Evolutionary conservation across 106 monocot species (phyloP).

Genomic region (Apostasia shenzhenica): DNA sequence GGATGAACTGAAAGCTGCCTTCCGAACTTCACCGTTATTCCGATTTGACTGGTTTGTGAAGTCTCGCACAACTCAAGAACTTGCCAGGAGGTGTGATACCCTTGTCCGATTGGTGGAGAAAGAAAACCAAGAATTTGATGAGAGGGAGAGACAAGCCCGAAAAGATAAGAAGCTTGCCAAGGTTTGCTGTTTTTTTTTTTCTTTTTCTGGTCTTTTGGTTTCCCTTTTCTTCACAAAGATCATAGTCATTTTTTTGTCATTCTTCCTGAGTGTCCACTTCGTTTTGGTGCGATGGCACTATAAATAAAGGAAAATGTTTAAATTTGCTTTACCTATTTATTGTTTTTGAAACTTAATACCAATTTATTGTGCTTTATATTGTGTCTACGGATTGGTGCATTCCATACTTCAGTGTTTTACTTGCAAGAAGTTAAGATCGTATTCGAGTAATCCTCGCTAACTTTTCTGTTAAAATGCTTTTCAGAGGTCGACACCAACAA

Average conservation of each 20-base stretch:
- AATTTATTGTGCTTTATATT: no score
- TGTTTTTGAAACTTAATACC: no score
- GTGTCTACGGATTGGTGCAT: no score
- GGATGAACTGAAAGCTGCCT: slow-evolving; percentile 74
- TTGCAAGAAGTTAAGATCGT: no score
- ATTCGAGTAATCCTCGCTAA: no score
- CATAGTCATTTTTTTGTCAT: no score
- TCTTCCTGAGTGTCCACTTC: no score
- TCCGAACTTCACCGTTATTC: slow-evolving; percentile 64
- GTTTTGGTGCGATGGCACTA: no score
- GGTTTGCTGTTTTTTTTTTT: slow-evolving; percentile 16
- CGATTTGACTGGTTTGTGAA: slow-evolving; percentile 92
- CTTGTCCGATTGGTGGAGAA: slow-evolving; percentile 73
- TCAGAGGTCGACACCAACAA: slow-evolving; percentile 47
- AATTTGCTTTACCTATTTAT: no score
- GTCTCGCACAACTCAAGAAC: slow-evolving; percentile 74
- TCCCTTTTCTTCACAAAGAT: no score
- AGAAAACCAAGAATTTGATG: slow-evolving; percentile 84
- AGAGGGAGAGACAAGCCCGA: slow-evolving; percentile 61
- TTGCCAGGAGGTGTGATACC: slow-evolving; percentile 74
- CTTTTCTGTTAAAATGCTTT: neutral
- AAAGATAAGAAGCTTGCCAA: slow-evolving; percentile 69
- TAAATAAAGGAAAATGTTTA: neutral
- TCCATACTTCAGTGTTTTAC: no score
- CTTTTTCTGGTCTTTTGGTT: no score